These are phyloP conservation scores for Trichoderma sp. DNA, from an alignment of 2,329 filamentous ascomycete species.

Conservation along the genomic window DNA sequence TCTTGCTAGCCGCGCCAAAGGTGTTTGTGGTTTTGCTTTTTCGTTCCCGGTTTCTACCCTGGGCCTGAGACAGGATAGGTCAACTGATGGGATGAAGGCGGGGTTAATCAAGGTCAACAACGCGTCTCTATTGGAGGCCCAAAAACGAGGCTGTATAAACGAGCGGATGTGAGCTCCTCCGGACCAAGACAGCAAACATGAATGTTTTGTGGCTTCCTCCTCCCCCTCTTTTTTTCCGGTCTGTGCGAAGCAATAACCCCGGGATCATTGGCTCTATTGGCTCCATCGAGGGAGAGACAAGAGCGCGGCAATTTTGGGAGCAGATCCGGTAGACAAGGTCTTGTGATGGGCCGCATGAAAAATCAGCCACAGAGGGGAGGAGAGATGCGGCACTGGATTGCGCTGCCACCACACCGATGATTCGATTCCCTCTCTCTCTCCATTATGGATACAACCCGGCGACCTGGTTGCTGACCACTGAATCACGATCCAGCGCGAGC, in stretches of 20 bases:
- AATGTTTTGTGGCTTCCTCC: neutral
- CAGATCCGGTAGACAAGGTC: neutral
- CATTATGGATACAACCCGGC: neutral
- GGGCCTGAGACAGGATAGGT: neutral
- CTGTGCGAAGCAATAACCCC: neutral
- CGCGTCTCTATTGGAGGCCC: neutral
- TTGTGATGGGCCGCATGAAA: neutral
- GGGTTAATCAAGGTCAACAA: neutral
- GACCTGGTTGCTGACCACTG: neutral
- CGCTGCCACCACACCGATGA: neutral
- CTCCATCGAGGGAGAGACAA: neutral
- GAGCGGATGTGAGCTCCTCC: neutral
- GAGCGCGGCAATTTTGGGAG: neutral
- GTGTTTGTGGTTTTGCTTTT: neutral
- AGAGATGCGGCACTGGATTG: neutral
- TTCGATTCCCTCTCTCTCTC: neutral
- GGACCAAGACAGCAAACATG: neutral
- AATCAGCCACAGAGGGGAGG: neutral
- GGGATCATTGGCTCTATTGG: neutral
- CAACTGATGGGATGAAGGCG: neutral
- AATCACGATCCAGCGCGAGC: neutral
- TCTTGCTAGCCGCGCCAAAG: neutral
- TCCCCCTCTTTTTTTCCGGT: neutral
- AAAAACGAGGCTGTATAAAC: conserved; percentile 6
- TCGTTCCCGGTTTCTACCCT: neutral